Base-by-base conservation (phyloP, 306 rosid genomes). In the Elaeagnus macrophylla region DNA sequence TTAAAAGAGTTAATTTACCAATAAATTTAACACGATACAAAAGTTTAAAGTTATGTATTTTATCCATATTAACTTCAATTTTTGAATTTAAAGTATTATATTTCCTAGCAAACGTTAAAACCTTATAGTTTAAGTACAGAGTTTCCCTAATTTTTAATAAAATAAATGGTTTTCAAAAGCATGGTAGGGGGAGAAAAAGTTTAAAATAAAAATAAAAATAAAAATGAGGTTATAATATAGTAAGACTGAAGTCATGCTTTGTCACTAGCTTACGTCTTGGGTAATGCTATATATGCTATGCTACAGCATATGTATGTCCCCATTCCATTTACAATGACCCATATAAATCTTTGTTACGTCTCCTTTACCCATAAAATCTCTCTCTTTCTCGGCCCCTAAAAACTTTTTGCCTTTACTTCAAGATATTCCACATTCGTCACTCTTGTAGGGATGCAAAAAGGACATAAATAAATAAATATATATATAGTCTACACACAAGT, bases 201-300 rank as follows among this genome's bases (percentile, higher is more conserved):
- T 13, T 5, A 35, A 12, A 13, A 40, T 13, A 48, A 42, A 61
- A 12, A 10, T 19, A 43, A 9, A 35, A 9, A 39, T 39, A 45
- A 1, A 54, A 12, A 48, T n/a, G 7, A 20, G 10, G 15, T 46
- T 32, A 57, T 35, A 57, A 8, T 45, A 13, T 14, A 51, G 62
- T 58, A 53, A 50, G 47, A 46, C 32, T 89, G 95, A 85, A 61
- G 90, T 89, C 94, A 86, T 77, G 95, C 81, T 79, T 79, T 65
- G 88, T 79, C 72, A 83, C 63, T 56, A 59, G 72, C 73, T 75
- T 79, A 81, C 90, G 89, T 73, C 45, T 64, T 59, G 54, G 47
- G 32, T 25, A 25, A 25, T 25, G 32, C 32, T 25, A 25, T 25
- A n/a, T n/a, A n/a, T n/a, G n/a, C 32, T 20, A n/a, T n/a, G n/a